Percentiles rank a stretch among this genome's conserved stretches.
Conservation (phyloP, 495 filamentous ascomycete genomes). For the Penicillium cosmopolitanum region DNA sequence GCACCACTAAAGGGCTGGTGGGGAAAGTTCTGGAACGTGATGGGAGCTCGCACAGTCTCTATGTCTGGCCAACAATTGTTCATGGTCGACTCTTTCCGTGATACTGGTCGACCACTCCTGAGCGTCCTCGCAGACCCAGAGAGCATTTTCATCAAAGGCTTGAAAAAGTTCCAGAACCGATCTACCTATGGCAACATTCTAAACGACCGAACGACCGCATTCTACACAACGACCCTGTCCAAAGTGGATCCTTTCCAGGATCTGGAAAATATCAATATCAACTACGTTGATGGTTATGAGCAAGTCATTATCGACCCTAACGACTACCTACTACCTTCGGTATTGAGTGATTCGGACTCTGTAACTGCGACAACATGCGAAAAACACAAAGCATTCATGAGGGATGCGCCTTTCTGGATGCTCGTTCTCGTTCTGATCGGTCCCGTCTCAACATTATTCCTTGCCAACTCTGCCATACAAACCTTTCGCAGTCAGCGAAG, state of each 20-base stretch:
- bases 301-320: conserved; percentile 74
- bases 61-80: conserved; percentile 87
- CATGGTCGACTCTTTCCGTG: conserved; percentile 80
- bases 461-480: conserved; percentile 77
- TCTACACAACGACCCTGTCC: conserved; percentile 79
- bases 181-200: conserved; percentile 81
- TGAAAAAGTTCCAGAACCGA: conserved; percentile 72
- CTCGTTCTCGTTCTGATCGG: conserved; percentile 68
- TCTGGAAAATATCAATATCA: conserved; percentile 64
- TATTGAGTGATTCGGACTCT: conserved; percentile 37
- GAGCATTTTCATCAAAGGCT: conserved; percentile 82
- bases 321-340: conserved; percentile 57
- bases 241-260: conserved; percentile 74
- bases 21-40: conserved; percentile 74
- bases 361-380: conserved; percentile 32
- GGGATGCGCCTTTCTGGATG: conserved; percentile 58
- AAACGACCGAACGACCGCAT: conserved; percentile 79
- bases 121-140: conserved; percentile 79
- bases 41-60: conserved; percentile 77
- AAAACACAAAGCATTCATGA: conserved; percentile 35
- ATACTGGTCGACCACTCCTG: conserved; percentile 77
- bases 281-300: conserved; percentile 74
- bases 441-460: conserved; percentile 67
- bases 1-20: conserved; percentile 70
- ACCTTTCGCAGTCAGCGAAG: conserved; percentile 70